Conservation (phyloP, 179 eudicot species). For the Beta macrorhiza region DNA sequence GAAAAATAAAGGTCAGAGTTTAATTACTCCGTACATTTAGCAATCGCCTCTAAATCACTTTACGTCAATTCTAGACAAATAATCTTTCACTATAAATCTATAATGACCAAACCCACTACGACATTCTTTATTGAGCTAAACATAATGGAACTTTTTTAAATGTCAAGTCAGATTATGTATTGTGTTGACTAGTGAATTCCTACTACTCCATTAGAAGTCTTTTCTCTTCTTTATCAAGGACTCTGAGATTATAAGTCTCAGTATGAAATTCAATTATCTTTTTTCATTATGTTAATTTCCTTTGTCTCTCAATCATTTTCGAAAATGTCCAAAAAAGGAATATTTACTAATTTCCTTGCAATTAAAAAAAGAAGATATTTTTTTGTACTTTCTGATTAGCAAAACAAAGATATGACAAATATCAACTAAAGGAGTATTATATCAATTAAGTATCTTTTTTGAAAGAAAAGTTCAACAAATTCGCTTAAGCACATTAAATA, state of each 20-base stretch:
- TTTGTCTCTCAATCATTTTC: no score
- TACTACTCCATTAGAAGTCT: background rate
- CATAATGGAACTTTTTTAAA: background rate
- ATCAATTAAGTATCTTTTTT: no score
- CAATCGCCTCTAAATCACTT: background rate
- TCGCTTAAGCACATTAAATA: no score
- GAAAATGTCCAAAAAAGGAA: no score
- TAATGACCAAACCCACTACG: background rate
- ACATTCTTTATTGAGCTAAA: background rate
- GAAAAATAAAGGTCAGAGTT: no score
- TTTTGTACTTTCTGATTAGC: no score
- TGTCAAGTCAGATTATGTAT: background rate
- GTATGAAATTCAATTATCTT: background rate
- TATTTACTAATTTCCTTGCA: no score
- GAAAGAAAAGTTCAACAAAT: no score
- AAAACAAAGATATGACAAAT: no score
- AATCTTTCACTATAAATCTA: background rate
- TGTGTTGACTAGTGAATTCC: background rate
- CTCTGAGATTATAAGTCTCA: background rate
- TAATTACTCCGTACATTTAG: background rate
- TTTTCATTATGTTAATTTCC: no score
- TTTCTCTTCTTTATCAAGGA: background rate
- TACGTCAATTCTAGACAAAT: background rate
- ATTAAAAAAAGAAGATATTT: no score
- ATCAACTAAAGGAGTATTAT: no score